Evolutionary conservation across 805 yeast genomes (phyloP).

Genomic region (Wickerhamiella vanderwaltii): DNA sequence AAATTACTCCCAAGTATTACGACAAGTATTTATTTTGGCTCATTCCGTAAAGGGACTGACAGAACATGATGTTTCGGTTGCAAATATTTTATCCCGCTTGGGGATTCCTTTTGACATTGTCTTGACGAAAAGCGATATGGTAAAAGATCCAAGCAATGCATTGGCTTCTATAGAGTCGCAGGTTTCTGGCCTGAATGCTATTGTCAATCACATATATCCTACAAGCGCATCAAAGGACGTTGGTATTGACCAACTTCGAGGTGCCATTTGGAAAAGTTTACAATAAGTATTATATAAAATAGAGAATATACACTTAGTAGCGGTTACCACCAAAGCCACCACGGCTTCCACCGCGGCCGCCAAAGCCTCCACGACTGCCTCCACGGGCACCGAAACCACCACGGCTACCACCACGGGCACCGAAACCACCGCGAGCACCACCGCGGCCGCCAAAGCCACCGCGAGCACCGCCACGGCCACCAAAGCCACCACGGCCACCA

Average conservation of each 20-base stretch:
- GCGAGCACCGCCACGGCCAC: slow-evolving; percentile 34
- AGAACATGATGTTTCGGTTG: slow-evolving; percentile 42
- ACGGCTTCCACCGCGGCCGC: slow-evolving; percentile 37
- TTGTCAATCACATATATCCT: too few species aligned
- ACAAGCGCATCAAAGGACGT: neutral
- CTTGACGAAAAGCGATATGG: slow-evolving; percentile 58
- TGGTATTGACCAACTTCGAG: slow-evolving; percentile 3
- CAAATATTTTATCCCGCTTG: slow-evolving; percentile 36
- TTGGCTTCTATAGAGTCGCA: neutral
- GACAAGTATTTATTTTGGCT: slow-evolving; percentile 48
- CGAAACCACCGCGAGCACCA: slow-evolving; percentile 35
- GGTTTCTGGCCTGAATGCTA: neutral
- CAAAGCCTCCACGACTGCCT: slow-evolving; percentile 29
- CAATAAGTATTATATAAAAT: too few species aligned
- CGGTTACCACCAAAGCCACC: slow-evolving; percentile 35
- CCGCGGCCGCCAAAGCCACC: slow-evolving; percentile 37
- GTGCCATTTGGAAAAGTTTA: slow-evolving; percentile 19
- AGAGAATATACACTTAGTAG: too few species aligned
- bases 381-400: slow-evolving; percentile 24
- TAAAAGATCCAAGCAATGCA: neutral
- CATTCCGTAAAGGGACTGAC: slow-evolving; percentile 50
- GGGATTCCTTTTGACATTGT: slow-evolving; percentile 66
- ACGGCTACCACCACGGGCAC: slow-evolving; percentile 33
- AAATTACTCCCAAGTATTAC: slow-evolving; percentile 37
- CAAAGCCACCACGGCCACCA: slow-evolving; percentile 41